Evolutionary conservation across 495 filamentous ascomycete genomes (phyloP), one percentile per base, ranked within the genome.

Genomic region (Aspergillus nidulans): DNA sequence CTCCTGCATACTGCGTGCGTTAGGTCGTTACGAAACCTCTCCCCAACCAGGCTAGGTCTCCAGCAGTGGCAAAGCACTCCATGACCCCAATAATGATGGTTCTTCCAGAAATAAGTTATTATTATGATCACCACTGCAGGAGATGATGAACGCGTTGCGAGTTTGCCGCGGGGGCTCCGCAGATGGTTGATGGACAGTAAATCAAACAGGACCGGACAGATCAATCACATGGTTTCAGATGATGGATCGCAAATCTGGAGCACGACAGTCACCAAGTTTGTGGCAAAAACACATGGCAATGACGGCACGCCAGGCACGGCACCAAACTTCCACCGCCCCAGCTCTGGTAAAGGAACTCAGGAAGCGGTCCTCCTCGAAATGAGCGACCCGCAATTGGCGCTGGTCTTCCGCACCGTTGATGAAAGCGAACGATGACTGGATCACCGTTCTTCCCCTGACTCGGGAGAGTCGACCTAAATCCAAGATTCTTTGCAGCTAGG

Each of bases 391-490:
- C 62, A 55, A 54, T 55, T 44, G 56, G 49, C 15, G 53, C 30
- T 36, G 53, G 57, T 64, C 55, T 56, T 64, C 55, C 52, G 52
- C 55, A 45, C 58, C 60, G 60, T 63, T 63, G 56, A 50, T 48
- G 38, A 57, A 20, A 45, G 47, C 50, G 25, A 12, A 32, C 23
- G 20, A 20, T 48, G 19, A 51, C 53, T 56, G 53, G 53, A 49
- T 36, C 18, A 16, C 53, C 49, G 45, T 42, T 49, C 40, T 48
- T 52, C 45, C 49, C 49, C 47, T 58, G 55, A 47, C 52, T 57
- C 55, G 34, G 40, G 55, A 43, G 55, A 49, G 55, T 53, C 50
- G 39, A 49, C 23, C 55, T 55, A 50, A 36, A 53, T 48, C 49
- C 32, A n/a, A n/a, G n/a, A n/a, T n/a, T 45, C 49, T 25, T 28